Conservation (phyloP, 1,284 basidiomycete genomes). For the Papiliotrema laurentii region DNA sequence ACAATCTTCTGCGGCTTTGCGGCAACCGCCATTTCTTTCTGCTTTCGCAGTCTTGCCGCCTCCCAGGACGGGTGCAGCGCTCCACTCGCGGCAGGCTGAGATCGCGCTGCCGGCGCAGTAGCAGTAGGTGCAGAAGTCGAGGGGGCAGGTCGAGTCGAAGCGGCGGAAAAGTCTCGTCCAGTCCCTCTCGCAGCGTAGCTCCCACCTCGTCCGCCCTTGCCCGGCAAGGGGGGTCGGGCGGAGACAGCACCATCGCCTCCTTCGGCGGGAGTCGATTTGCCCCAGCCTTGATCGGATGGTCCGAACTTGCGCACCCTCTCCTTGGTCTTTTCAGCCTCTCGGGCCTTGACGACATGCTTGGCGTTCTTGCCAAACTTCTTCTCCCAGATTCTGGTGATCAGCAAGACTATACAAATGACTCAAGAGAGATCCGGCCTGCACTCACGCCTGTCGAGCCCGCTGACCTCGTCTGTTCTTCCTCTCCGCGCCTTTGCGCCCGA, state of each 20-base stretch:
- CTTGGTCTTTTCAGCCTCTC: conserved; percentile 26
- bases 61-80: conserved; percentile 85
- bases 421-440: conserved; percentile 38
- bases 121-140: background rate
- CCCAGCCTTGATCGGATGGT: conserved; percentile 11
- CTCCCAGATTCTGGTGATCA: conserved; percentile 77
- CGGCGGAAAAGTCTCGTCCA: background rate
- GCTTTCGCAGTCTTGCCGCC: conserved; percentile 73
- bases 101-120: conserved; percentile 1
- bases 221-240: background rate
- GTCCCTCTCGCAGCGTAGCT: background rate
- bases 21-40: conserved; percentile 48
- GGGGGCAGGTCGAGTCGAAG: background rate
- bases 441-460: conserved; percentile 82
- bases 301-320: background rate
- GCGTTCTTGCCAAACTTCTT: conserved; percentile 89
- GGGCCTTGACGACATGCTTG: conserved; percentile 75
- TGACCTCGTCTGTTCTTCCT: conserved; percentile 90
- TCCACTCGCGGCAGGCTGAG: conserved; percentile 15
- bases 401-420: background rate
- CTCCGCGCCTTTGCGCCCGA: conserved; percentile 51
- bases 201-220: background rate
- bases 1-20: conserved; percentile 53
- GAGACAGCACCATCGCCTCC: background rate
- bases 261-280: background rate